Base-by-base conservation (phyloP, 129 eudicot species). In the Kitagawia praeruptora region DNA sequence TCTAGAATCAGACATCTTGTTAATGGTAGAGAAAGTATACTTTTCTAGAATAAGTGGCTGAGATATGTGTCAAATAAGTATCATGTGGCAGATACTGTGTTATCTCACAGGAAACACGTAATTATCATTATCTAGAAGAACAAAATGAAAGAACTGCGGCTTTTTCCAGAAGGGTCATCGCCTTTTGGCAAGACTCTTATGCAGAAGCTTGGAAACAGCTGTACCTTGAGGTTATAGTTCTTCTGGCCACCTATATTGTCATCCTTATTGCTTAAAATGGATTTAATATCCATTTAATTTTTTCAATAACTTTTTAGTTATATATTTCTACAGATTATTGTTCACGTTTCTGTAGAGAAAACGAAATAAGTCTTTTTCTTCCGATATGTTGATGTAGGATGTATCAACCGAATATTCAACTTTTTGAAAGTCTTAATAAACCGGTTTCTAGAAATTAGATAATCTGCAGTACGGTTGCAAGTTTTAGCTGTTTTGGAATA, bases 1-100 rank as follows among this genome's bases (percentile, higher is more conserved):
- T 28, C 71, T 67, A 67, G 73, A 67, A 31, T 67, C 73, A 31
- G 73, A 13, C 73, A 67, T 67, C 73, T 67, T 67, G 40, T 67
- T 15, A 27, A 31, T 31, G 23, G 31, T 66, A 21, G 72, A 31
- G 41, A 34, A 31, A 34, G 37, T 2, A 34, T 34, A 34, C 37
- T 34, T 66, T 31, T 66, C 19, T 66, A 10, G 6, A 25, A 25
- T n/a, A 63, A 63, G 5, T 63, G 70, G 18, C 38, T 28, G 38
- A 63, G 11, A 63, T 27, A 63, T 15, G 12, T 63, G 28, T n/a
- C 28, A 58, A 23, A 58, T 49, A 54, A 27, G 16, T 63, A 28
- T 70, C 74, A 38, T 19, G 8, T 38, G 48, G 47, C 75, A 70
- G 28, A 73, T 73, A 53, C 8, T 40, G 18, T 40, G 38, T 72